A percentile compares a stretch with the other conserved stretches of the same genome.
These are phyloP conservation scores for Globisporangium paddicum DNA, from an alignment of 352 stramenopile species.

Conservation along the genomic window DNA sequence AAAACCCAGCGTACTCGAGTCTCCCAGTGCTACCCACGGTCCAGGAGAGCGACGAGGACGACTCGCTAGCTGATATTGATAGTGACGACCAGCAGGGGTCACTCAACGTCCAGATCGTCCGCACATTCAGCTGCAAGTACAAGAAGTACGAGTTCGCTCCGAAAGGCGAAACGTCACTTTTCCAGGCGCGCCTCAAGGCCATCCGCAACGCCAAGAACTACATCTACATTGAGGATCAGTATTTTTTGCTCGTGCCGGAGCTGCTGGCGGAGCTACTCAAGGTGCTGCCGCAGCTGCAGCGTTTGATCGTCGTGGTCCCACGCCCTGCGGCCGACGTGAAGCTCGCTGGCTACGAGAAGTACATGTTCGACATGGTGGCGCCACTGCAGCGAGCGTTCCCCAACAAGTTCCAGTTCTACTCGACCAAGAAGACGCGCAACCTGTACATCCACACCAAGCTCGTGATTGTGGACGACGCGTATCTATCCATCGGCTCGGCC, in stretches of 20 bases:
- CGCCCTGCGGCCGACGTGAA: conserved; percentile 20
- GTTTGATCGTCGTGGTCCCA: conserved; percentile 43
- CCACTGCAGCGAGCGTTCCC: conserved; percentile 34
- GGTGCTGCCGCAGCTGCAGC: conserved; percentile 36
- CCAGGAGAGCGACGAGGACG: conserved; percentile 3
- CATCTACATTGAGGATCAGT: conserved; percentile 70
- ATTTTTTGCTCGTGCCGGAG: conserved; percentile 47
- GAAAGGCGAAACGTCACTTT: conserved; percentile 39
- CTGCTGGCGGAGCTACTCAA: conserved; percentile 38
- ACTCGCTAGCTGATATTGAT: conserved; percentile 5
- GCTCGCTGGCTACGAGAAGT: conserved; percentile 44
- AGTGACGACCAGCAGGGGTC: conserved; percentile 3
- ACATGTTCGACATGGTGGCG: conserved; percentile 49
- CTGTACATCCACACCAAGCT: conserved; percentile 55
- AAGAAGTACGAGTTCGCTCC: conserved; percentile 51
- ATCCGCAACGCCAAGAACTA: conserved; percentile 53
- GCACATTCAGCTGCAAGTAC: conserved; percentile 55
- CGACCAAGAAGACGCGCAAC: conserved; percentile 27
- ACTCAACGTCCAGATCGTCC: conserved; percentile 47
- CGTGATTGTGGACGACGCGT: conserved; percentile 22
- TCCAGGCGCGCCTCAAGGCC: conserved; percentile 44
- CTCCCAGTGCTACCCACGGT: conserved; percentile 13
- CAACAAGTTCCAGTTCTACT: conserved; percentile 49
- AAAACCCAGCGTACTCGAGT: conserved; percentile 27
- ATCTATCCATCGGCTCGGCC: conserved; percentile 20